phyloP scores from a whole-genome alignment of 2,329 filamentous ascomycete genomes.

The Neofusicoccum umdonicola region DNA sequence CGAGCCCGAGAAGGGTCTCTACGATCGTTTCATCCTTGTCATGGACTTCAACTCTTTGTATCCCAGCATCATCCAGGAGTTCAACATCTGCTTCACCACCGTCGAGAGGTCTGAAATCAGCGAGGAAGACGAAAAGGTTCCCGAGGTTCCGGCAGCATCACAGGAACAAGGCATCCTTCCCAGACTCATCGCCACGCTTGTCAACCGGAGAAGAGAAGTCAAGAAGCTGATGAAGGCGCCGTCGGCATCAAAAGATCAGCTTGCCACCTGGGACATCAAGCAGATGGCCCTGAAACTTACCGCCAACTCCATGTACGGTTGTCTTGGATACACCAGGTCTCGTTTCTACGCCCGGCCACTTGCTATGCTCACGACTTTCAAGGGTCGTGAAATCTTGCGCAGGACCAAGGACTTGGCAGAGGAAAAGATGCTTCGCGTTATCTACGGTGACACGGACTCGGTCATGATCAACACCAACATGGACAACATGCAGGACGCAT shows the following conservation, averaged over 20 bases:
- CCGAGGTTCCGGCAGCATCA: slow-evolving; percentile 72
- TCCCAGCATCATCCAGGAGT: slow-evolving; percentile 98
- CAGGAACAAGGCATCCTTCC: slow-evolving; percentile 84
- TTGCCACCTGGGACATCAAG: slow-evolving; percentile 97
- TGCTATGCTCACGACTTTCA: slow-evolving; percentile 93
- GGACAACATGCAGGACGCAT: slow-evolving; percentile 83
- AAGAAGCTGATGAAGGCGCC: slow-evolving; percentile 98
- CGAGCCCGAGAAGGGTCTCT: slow-evolving; percentile 93
- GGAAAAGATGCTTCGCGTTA: slow-evolving; percentile 85
- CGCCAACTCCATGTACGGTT: slow-evolving; percentile 99
- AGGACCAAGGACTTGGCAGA: slow-evolving; percentile 96
- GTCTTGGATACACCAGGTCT: slow-evolving; percentile 93
- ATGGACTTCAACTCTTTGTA: slow-evolving; percentile 99
- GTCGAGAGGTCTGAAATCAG: slow-evolving; percentile 75
- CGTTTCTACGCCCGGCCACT: slow-evolving; percentile 95
- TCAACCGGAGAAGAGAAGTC: slow-evolving; percentile 83
- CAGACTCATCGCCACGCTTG: slow-evolving; percentile 85
- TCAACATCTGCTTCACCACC: slow-evolving; percentile 98
- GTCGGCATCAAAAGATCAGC: slow-evolving; percentile 76
- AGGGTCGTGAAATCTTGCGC: slow-evolving; percentile 93
- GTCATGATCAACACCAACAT: slow-evolving; percentile 99
- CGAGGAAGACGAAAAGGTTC: slow-evolving; percentile 82
- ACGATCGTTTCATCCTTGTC: slow-evolving; percentile 96
- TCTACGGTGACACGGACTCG: slow-evolving; percentile 98
- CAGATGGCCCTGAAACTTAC: slow-evolving; percentile 95